phyloP scores from a whole-genome alignment of 2,329 filamentous ascomycete species.

The Chrysosporium queenslandicum region DNA sequence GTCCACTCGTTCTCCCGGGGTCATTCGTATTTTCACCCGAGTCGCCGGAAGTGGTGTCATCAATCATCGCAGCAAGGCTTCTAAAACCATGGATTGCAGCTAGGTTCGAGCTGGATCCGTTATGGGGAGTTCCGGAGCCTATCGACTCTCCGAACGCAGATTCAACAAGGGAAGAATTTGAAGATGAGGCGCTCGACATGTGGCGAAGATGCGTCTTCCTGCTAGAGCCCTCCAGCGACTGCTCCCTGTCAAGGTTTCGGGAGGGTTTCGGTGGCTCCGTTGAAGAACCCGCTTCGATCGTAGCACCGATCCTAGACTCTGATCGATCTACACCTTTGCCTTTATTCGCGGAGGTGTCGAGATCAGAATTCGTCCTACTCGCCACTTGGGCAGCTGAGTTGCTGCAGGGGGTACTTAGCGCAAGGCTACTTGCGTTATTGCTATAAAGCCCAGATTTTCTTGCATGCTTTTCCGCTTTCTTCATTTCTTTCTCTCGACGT shows the following conservation, averaged over 20 bases:
- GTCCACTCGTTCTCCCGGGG: not conserved
- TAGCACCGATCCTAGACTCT: constrained; percentile 17
- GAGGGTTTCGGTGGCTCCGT: constrained; percentile 20
- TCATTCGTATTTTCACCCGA: constrained; percentile 27
- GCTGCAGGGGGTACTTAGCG: constrained; percentile 39
- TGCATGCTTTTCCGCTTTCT: constrained; percentile 58
- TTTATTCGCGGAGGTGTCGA: constrained; percentile 43
- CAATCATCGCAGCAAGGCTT: constrained; percentile 76
- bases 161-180: constrained; percentile 65
- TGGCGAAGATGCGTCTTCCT: constrained; percentile 66
- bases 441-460: constrained; percentile 52
- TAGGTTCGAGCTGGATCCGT: constrained; percentile 41
- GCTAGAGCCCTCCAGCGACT: constrained; percentile 39
- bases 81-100: constrained; percentile 89
- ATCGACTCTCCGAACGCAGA: constrained; percentile 38
- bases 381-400: constrained; percentile 30
- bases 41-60: constrained; percentile 46
- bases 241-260: constrained; percentile 3
- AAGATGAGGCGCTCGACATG: constrained; percentile 77
- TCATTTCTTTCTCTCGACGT: constrained; percentile 72
- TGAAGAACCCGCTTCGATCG: constrained; percentile 11
- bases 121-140: constrained; percentile 43
- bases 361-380: constrained; percentile 28
- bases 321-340: constrained; percentile 60
- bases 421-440: constrained; percentile 53